These are phyloP conservation scores for Paraleonurus japonicus DNA, from an alignment of 257 asterid species.

Conservation along the genomic window DNA sequence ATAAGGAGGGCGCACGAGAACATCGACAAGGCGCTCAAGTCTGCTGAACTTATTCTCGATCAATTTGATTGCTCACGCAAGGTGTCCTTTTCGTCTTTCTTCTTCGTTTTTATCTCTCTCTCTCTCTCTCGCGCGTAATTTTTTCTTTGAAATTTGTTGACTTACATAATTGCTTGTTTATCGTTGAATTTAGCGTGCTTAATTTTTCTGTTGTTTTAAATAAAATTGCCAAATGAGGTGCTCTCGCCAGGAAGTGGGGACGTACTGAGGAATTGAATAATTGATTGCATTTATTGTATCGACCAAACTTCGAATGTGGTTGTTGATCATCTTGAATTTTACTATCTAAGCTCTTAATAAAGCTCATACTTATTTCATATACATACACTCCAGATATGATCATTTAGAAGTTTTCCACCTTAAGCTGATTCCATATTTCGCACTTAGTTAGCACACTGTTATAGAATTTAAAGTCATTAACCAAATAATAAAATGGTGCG, in stretches of 20 bases:
- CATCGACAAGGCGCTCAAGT: conserved; percentile 75
- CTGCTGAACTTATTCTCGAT: conserved; percentile 62
- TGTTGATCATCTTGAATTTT: background rate
- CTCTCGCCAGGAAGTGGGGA: background rate
- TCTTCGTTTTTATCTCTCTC: background rate
- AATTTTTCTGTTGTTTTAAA: background rate
- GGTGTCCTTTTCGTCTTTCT: conserved; percentile 35
- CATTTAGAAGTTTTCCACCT: background rate
- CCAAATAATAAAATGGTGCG: background rate
- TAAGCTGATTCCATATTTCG: background rate
- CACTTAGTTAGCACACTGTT: background rate
- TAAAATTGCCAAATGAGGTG: background rate
- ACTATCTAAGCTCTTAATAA: background rate
- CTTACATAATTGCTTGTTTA: background rate
- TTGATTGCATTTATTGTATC: background rate
- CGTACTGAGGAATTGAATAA: background rate
- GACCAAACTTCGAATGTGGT: background rate
- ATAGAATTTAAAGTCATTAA: background rate
- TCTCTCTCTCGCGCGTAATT: background rate
- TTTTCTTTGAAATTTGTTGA: background rate
- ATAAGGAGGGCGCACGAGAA: conserved; percentile 92
- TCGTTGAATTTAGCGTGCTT: background rate
- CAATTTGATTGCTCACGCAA: conserved; percentile 83
- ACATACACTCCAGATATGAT: background rate
- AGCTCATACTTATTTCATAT: background rate